Evolutionary conservation across 345 rosid genomes (phyloP).

Genomic region (Noccaea bulbosa): DNA sequence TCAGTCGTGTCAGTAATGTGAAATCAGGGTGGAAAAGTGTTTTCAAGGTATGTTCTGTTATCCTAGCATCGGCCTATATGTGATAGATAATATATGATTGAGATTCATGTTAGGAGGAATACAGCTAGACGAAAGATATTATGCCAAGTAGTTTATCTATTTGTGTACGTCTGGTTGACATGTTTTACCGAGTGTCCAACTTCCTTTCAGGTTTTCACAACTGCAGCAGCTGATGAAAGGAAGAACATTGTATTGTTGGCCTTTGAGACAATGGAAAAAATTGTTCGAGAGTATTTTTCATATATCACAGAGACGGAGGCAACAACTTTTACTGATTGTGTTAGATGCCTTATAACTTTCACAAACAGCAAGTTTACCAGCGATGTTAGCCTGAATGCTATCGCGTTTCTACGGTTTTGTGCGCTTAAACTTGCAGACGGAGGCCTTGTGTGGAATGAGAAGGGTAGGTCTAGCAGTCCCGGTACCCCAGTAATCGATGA

Average conservation of each 20-base stretch:
- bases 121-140: constrained; percentile 5
- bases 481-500: constrained; percentile 43
- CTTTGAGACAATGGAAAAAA: constrained; percentile 94
- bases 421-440: constrained; percentile 94
- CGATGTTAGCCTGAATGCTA: constrained; percentile 95
- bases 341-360: constrained; percentile 89
- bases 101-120: constrained; percentile 26
- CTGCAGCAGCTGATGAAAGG: constrained; percentile 89
- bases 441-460: constrained; percentile 73
- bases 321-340: constrained; percentile 88
- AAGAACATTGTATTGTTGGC: constrained; percentile 86
- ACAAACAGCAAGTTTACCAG: constrained; percentile 83
- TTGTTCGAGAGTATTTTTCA: constrained; percentile 90
- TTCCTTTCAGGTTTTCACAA: constrained; percentile 68
- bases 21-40: constrained; percentile 99
- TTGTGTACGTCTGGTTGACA: not conserved
- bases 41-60: constrained; percentile 66
- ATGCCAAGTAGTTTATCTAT: constrained; percentile 24
- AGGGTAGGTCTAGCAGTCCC: constrained; percentile 52
- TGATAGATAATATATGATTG: constrained; percentile 4
- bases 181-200: constrained; percentile 35
- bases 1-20: constrained; percentile 84
- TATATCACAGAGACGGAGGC: constrained; percentile 95
- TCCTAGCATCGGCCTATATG: constrained; percentile 31
- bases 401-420: constrained; percentile 94